Evolutionary conservation across 2,329 filamentous ascomycete species (phyloP), one percentile per base, ranked within the genome.

Genomic region (Aciculosporium take): DNA sequence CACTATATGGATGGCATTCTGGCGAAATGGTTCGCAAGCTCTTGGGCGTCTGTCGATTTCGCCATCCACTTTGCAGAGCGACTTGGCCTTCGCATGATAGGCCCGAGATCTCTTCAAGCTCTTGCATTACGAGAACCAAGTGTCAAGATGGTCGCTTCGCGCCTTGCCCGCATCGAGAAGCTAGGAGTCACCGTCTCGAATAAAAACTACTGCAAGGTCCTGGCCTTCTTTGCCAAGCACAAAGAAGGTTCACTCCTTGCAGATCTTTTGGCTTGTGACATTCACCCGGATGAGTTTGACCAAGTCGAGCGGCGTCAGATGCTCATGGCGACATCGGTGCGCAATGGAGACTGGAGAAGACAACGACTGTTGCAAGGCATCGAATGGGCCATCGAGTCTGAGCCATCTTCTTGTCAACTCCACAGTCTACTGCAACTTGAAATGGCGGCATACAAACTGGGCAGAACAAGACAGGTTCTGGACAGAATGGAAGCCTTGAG

Each of bases 21-120:
- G 15, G 82, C 87, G n/a, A 74, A 79, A 47, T 77, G 86, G 64
- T 88, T 94, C 56, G 87, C 87, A 8, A 79, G 69, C 43, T 64
- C 63, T 15, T 82, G 84, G 57, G 71, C 91, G 18, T 74, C 79
- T 1, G 66, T 87, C 8, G 77, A 88, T 42, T 73, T 81, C 48
- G 76, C 85, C 21, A 75, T 93, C 41, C 73, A 73, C 27, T 71
- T 83, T 6, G 64, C 91, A 15, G 68, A 72, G 42, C 75, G 82
- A 51, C 72, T 94, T 39, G 83, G 83, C 2, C 65, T 93, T 5
- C 68, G 75, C 37, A 65, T 68, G 28, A 80, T 94, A 46, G 87
- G 87, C 0, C 81, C 86, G 0, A 63, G 81, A 15, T 82, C 85
- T 4, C 57, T 94, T 17, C 81, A 87, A 48, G 80, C 88, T 35